Percentiles rank a stretch among this genome's conserved stretches.
Conservation (phyloP, 345 rosid species). For the Linum usitatissimum region DNA sequence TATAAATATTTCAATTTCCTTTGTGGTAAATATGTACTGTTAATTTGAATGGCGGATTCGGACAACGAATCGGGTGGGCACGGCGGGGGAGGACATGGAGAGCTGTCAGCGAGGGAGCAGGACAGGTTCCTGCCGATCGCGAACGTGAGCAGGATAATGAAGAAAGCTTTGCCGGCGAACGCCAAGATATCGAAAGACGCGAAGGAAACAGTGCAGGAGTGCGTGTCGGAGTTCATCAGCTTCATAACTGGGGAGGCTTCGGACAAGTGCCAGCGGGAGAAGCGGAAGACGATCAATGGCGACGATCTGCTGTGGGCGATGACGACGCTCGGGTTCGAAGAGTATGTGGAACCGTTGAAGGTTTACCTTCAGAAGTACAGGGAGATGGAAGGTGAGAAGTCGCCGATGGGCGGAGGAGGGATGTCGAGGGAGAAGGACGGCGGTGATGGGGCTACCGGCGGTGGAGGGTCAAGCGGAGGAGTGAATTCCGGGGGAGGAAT, state of each 20-base stretch:
- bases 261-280: slow-evolving; percentile 71
- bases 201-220: slow-evolving; percentile 69
- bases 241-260: slow-evolving; percentile 75
- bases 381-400: slow-evolving; percentile 64
- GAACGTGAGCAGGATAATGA: slow-evolving; percentile 74
- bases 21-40: background rate
- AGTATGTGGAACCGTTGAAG: slow-evolving; percentile 63
- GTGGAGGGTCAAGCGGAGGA: slow-evolving; percentile 15
- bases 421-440: slow-evolving; percentile 20
- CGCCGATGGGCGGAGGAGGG: slow-evolving; percentile 23
- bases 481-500: slow-evolving; percentile 2
- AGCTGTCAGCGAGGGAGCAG: slow-evolving; percentile 39
- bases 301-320: slow-evolving; percentile 74
- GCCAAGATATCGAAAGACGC: slow-evolving; percentile 76
- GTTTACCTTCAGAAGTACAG: slow-evolving; percentile 61
- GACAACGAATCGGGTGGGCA: slow-evolving; percentile 55
- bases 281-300: slow-evolving; percentile 70
- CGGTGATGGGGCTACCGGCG: slow-evolving; percentile 25
- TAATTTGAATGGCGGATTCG: slow-evolving; percentile 44
- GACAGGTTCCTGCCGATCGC: slow-evolving; percentile 68
- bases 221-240: slow-evolving; percentile 72
- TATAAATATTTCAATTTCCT: background rate
- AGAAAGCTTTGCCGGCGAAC: slow-evolving; percentile 61
- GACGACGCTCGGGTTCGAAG: slow-evolving; percentile 69
- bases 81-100: slow-evolving; percentile 25